phyloP scores from a whole-genome alignment of 257 asterid species.

The Jaltomata sinuosa region DNA sequence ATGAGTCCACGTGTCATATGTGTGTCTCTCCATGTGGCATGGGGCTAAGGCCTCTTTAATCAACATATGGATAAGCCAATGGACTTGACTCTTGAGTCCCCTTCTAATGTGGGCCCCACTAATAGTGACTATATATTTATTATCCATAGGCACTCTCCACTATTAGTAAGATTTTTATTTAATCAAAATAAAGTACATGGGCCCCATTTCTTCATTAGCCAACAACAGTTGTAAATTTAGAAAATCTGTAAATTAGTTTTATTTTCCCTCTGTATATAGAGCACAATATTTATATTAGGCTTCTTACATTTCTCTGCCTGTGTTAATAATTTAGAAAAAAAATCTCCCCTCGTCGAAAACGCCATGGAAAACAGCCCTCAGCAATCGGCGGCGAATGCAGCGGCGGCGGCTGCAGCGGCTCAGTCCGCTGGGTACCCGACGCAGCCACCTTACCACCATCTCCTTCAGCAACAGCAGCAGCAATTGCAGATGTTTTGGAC shows the following conservation, averaged over 20 bases:
- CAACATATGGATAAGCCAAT: not conserved
- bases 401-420: conserved; percentile 31
- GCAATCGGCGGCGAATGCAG: conserved; percentile 46
- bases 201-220: not conserved
- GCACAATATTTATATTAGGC: too few species aligned
- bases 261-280: not conserved
- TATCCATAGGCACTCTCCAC: not conserved
- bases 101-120: not conserved
- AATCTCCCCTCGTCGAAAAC: not conserved
- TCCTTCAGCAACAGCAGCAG: conserved; percentile 75
- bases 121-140: not conserved
- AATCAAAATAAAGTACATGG: not conserved
- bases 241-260: too few species aligned
- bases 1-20: not conserved
- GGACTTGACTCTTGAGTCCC: not conserved
- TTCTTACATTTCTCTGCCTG: not conserved
- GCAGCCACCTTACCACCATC: conserved; percentile 64
- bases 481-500: conserved; percentile 79
- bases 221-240: not conserved
- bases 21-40: not conserved
- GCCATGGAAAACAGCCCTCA: conserved; percentile 68
- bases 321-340: not conserved
- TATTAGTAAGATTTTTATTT: not conserved
- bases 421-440: conserved; percentile 27
- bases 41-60: not conserved